Evolutionary conservation across 1,139 yeast genomes (phyloP), one percentile per base, ranked within the genome.

Genomic region (Blastobotrys malaysiensis): DNA sequence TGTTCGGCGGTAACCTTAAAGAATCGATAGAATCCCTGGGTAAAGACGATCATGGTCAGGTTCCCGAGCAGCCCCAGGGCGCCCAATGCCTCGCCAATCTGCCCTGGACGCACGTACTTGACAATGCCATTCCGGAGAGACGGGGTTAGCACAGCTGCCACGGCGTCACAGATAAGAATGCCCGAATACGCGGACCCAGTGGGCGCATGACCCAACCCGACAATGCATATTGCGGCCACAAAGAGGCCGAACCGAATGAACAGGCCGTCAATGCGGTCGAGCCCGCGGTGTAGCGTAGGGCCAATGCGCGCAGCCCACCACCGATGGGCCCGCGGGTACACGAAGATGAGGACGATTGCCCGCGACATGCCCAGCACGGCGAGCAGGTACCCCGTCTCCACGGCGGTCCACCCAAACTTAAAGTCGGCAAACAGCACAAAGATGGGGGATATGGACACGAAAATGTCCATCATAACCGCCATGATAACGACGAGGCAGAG

Each of bases 341-440:
- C 52, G 0, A 73, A 48, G 16, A 77, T 73, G 13, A 82, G 65
- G 0, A 75, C 70, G 0, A 73, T 16, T 0, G 81, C 74, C 52
- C 78, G 70, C 3, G 80, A 68, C 1, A 80, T 59, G 49, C 88
- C 86, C 1, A 78, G 61, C 0, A 78, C 56, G 0, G 91, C 81
- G 56, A 88, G 68, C 55, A 81, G 76, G 57, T 78, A 77, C 5
- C 93, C 90, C 31, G 85, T 69, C 50, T 79, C 78, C 2, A 73
- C 77, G 19, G 88, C 77, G 1, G 72, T 71, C 88, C 95, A 85
- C 20, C 75, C 63, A 67, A 82, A 87, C 46, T 64, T 67, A 64
- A 76, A 82, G 27, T 85, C 80, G 0, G 85, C 80, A 63, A 81
- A 87, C 31, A 88, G 70, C 1, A 85, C 67, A 16, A 79, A 59